Evolutionary conservation across 257 asterid genomes (phyloP).

Genomic region (Solanum chaucha): DNA sequence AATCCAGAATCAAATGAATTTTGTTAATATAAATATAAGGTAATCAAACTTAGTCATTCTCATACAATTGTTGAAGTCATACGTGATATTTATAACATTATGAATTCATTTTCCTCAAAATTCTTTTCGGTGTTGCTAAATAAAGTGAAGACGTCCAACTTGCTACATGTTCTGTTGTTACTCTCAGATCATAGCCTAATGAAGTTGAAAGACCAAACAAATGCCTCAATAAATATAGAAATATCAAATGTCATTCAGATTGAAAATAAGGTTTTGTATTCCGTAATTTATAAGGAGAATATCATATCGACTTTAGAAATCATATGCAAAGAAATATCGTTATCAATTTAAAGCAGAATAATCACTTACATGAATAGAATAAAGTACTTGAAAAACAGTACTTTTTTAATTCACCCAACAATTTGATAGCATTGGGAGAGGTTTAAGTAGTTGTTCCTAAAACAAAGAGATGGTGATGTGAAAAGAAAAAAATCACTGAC

Average conservation of each 20-base stretch:
- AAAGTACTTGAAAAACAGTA: background rate
- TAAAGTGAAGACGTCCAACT: background rate
- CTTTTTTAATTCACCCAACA: background rate
- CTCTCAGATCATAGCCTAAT: background rate
- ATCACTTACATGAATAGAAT: background rate
- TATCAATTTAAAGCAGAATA: background rate
- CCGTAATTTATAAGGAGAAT: background rate
- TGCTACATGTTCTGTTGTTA: background rate
- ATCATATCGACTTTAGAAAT: background rate
- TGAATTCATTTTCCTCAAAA: background rate
- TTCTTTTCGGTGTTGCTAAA: background rate
- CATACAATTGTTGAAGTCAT: background rate
- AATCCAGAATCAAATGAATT: background rate
- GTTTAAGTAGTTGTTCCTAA: background rate
- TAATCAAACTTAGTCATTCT: background rate
- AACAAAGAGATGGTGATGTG: background rate
- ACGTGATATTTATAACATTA: background rate
- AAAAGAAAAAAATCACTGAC: background rate
- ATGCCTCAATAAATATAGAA: background rate
- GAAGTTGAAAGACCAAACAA: background rate
- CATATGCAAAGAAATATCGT: background rate
- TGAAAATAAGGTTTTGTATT: background rate
- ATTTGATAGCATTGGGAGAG: background rate
- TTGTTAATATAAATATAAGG: background rate
- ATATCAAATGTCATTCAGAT: background rate